Evolutionary conservation across 495 filamentous ascomycete genomes (phyloP).

Genomic region (Penicillium robsamsonii): DNA sequence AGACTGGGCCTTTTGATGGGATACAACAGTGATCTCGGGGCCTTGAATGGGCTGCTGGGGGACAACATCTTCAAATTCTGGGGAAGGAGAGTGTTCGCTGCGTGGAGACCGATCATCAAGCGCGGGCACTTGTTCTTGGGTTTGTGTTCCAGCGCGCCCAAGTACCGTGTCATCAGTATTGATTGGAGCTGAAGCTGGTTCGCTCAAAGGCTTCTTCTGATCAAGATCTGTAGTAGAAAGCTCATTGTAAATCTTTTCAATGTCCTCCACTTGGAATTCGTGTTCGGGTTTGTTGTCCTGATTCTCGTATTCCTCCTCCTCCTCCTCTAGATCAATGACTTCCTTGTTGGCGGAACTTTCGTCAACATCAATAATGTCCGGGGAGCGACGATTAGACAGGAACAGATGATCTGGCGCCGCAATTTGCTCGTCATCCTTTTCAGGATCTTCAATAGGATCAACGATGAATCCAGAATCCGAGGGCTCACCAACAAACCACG

Average conservation of each 20-base stretch:
- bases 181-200: not conserved
- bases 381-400: slow-evolving; percentile 40
- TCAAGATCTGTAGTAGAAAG: not conserved
- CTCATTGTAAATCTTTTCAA: slow-evolving; percentile 1
- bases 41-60: slow-evolving; percentile 10
- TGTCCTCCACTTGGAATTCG: not conserved
- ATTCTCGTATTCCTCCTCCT: slow-evolving; percentile 13
- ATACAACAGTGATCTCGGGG: slow-evolving; percentile 22
- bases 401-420: slow-evolving; percentile 36
- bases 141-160: not conserved
- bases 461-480: slow-evolving; percentile 34
- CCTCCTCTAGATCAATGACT: slow-evolving; percentile 45
- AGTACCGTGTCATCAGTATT: not conserved
- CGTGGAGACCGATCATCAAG: not conserved
- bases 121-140: not conserved
- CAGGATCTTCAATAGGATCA: slow-evolving; percentile 29
- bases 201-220: slow-evolving; percentile 1
- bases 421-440: slow-evolving; percentile 24
- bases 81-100: slow-evolving; percentile 44
- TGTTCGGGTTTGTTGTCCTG: slow-evolving; percentile 1
- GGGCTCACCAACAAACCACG: slow-evolving; percentile 67
- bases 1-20: slow-evolving; percentile 9
- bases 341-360: slow-evolving; percentile 31
- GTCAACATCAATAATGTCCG: slow-evolving; percentile 49
- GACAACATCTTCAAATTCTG: slow-evolving; percentile 53